phyloP scores from a whole-genome alignment of 257 asterid species.

The Jasminum sambac region DNA sequence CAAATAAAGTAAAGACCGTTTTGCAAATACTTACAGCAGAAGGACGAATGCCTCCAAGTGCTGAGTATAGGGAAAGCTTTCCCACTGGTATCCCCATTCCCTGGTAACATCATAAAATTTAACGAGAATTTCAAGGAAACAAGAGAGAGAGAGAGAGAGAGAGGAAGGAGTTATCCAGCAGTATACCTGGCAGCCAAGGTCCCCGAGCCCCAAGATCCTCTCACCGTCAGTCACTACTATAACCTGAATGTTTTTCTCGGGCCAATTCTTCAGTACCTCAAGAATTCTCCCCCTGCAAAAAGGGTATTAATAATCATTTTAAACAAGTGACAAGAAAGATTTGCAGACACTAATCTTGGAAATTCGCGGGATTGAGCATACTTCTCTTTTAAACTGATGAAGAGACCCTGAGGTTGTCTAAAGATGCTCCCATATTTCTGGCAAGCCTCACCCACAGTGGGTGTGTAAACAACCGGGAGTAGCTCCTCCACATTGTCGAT shows the following conservation, averaged over 20 bases:
- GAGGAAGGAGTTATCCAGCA: no score
- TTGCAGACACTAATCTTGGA: slow-evolving; percentile 8
- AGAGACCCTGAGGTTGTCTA: slow-evolving; percentile 76
- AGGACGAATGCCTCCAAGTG: slow-evolving; percentile 42
- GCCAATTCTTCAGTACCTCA: slow-evolving; percentile 72
- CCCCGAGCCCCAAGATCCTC: slow-evolving; percentile 73
- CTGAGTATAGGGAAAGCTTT: slow-evolving; percentile 34
- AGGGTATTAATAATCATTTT: slow-evolving; percentile 24
- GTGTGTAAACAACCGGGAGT: slow-evolving; percentile 71
- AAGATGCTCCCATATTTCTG: slow-evolving; percentile 74
- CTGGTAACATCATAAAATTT: slow-evolving; percentile 12
- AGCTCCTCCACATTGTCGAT: slow-evolving; percentile 77
- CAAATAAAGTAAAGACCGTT: slow-evolving; percentile 8
- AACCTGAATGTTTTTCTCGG: slow-evolving; percentile 64
- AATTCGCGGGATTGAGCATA: slow-evolving; percentile 24
- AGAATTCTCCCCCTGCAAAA: slow-evolving; percentile 63
- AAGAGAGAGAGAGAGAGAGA: no score
- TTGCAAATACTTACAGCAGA: slow-evolving; percentile 42
- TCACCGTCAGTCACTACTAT: slow-evolving; percentile 78
- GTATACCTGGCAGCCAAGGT: slow-evolving; percentile 72
- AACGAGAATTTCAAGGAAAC: background rate
- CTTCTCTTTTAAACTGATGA: slow-evolving; percentile 70
- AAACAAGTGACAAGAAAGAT: slow-evolving; percentile 11
- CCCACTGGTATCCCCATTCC: slow-evolving; percentile 43
- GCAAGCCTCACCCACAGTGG: slow-evolving; percentile 82